Evolutionary conservation across 2,329 filamentous ascomycete species (phyloP), one percentile per base, ranked within the genome.

Genomic region (Apiospora kogelbergensis): DNA sequence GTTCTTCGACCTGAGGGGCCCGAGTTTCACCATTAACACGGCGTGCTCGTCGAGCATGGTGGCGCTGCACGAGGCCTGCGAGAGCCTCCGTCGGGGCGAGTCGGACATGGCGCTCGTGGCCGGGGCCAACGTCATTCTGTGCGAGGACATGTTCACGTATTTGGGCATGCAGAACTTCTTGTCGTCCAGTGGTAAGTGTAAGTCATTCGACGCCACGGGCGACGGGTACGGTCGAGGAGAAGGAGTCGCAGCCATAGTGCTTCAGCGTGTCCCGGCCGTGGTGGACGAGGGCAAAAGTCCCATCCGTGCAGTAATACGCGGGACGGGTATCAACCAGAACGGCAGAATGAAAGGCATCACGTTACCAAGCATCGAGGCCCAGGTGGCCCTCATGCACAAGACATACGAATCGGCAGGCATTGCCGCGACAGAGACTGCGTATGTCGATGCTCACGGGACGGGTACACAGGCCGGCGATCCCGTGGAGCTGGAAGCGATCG

Each of bases 341-440:
- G 60, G 60, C n/a, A 13, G 60, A 20, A 64, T 64, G 60, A 64
- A 64, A 17, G 60, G 60, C n/a, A 64, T 64, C 60, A 64, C 60
- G 10, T 20, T 64, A 17, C 60, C 60, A 20, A 64, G 60, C 9
- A 37, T 64, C 40, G 60, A 45, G 0, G 65, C 65, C 7, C 87
- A 89, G 71, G 78, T 82, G 0, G 78, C 77, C 44, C 85, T 88
- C 68, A 89, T 89, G 68, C 76, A 75, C 41, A 74, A 77, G 0
- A 78, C 84, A 0, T 90, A 90, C 71, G 69, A 73, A 6, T 78
- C 78, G 20, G 81, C 83, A 0, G 83, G 80, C 0, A 79, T 88
- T 3, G 17, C 42, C 26, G 60, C 42, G 2, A 42, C 33, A 20
- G 60, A 42, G 7, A 64, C 60, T 13, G 60, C 60, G 20, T 64